These are phyloP conservation scores for Hymenoscyphus repandus DNA, from an alignment of 2,329 filamentous ascomycete genomes.

Conservation along the genomic window DNA sequence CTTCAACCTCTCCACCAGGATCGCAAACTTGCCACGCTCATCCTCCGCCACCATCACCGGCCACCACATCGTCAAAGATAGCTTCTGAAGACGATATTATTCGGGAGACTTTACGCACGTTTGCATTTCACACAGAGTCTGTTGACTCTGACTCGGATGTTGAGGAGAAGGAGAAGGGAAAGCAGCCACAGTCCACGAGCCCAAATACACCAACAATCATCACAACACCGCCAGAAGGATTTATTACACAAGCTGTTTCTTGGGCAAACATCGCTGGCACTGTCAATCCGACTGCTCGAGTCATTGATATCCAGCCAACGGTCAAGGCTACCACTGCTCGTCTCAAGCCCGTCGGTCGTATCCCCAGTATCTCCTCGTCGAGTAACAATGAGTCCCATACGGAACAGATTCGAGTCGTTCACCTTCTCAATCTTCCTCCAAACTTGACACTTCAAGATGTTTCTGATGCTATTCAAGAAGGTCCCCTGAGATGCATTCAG, in stretches of 20 bases:
- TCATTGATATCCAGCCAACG: conserved; percentile 18
- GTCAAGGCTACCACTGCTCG: conserved; percentile 4
- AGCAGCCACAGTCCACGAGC: not conserved
- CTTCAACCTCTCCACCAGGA: too few relatives aligned
- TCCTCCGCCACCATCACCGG: not conserved
- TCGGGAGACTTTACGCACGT: too few relatives aligned
- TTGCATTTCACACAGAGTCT: too few relatives aligned
- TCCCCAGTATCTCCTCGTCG: conserved; percentile 8
- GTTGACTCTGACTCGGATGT: not conserved
- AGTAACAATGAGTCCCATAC: conserved; percentile 12
- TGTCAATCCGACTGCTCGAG: conserved; percentile 10
- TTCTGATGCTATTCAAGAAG: conserved; percentile 27
- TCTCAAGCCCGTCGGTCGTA: conserved; percentile 13
- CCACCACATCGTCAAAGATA: not conserved
- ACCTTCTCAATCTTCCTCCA: conserved; percentile 25
- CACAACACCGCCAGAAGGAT: not conserved
- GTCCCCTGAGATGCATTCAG: conserved; percentile 24
- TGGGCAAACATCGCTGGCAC: conserved; percentile 27
- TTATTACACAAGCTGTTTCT: conserved; percentile 13
- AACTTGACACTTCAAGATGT: conserved; percentile 23
- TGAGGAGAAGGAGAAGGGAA: not conserved
- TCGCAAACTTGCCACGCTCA: too few relatives aligned
- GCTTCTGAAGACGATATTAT: not conserved
- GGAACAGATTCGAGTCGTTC: conserved; percentile 24
- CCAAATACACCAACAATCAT: conserved; percentile 1